Conservation (phyloP, 139 green algal species). For the Deuterostichococcus epilithicus region DNA sequence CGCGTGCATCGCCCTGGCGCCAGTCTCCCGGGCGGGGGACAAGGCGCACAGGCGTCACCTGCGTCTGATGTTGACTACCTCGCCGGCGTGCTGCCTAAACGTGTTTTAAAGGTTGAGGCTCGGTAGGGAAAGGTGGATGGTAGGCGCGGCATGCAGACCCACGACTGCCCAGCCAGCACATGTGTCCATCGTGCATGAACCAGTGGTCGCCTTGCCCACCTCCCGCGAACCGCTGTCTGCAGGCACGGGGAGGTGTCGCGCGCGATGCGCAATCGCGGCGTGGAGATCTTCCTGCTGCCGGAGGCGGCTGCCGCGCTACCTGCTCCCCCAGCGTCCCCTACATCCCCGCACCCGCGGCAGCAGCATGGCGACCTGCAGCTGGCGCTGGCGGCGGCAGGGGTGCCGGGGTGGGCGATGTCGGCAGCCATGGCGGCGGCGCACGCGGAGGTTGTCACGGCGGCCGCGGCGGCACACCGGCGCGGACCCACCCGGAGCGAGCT, state of each 20-base stretch:
- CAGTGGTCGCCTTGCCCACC: not conserved
- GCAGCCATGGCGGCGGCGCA: slow-evolving; percentile 52
- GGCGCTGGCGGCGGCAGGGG: slow-evolving; percentile 20
- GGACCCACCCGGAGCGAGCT: slow-evolving; percentile 49
- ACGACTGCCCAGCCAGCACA: too few relatives aligned
- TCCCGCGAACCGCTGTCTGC: not conserved
- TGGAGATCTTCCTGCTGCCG: slow-evolving; percentile 84
- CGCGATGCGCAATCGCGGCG: slow-evolving; percentile 96
- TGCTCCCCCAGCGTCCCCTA: not conserved
- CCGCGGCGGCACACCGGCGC: slow-evolving; percentile 19
- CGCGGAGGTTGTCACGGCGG: slow-evolving; percentile 16
- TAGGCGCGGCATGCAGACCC: too few relatives aligned
- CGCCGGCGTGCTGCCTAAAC: too few relatives aligned
- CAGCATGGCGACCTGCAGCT: slow-evolving; percentile 20
- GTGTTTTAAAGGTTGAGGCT: too few relatives aligned
- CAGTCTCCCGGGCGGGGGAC: too few relatives aligned
- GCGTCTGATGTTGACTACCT: too few relatives aligned
- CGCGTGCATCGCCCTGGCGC: too few relatives aligned
- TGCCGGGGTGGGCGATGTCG: slow-evolving; percentile 35
- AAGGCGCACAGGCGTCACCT: too few relatives aligned
- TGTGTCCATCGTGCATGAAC: too few relatives aligned
- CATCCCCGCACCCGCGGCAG: not conserved
- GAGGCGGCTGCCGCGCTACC: not conserved
- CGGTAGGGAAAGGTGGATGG: too few relatives aligned
- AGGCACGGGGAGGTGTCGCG: slow-evolving; percentile 88